These are phyloP conservation scores for Colletotrichum aenigma DNA, from an alignment of 2,329 filamentous ascomycete species.

Conservation along the genomic window DNA sequence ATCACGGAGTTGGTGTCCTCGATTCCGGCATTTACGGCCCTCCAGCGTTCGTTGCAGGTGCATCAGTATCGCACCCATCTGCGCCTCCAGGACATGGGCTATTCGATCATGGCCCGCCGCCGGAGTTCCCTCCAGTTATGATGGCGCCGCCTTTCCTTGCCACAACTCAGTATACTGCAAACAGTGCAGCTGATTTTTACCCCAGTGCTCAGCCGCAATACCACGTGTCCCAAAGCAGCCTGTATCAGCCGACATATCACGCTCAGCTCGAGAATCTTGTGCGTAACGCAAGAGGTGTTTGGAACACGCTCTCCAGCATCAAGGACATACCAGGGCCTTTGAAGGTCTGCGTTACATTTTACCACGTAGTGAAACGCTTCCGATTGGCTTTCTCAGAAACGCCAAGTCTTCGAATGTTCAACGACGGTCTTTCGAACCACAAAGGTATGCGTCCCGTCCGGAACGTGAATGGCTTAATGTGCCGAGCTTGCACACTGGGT, in stretches of 20 bases:
- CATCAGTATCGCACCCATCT: not conserved
- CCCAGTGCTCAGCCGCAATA: not conserved
- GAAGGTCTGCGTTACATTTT: slow-evolving; percentile 66
- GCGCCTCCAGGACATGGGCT: slow-evolving; percentile 33
- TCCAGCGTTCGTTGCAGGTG: not conserved
- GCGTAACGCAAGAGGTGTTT: slow-evolving; percentile 62
- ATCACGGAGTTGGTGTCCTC: not conserved
- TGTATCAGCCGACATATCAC: slow-evolving; percentile 30
- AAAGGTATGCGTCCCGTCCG: slow-evolving; percentile 62
- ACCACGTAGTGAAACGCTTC: slow-evolving; percentile 65
- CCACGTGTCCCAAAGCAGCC: not conserved
- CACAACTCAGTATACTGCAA: not conserved
- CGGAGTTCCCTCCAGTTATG: not conserved
- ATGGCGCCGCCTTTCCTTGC: not conserved
- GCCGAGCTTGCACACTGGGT: slow-evolving; percentile 51
- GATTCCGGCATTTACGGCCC: not conserved
- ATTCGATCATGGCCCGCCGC: not conserved
- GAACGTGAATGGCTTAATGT: slow-evolving; percentile 57
- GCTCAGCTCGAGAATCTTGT: slow-evolving; percentile 57
- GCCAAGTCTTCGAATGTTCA: slow-evolving; percentile 62
- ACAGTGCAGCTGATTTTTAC: not conserved
- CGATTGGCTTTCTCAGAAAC: slow-evolving; percentile 60
- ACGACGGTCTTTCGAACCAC: slow-evolving; percentile 60
- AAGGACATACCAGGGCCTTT: slow-evolving; percentile 66
- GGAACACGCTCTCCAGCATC: slow-evolving; percentile 64